phyloP scores from a whole-genome alignment of 2,329 filamentous ascomycete species.

The Xylaria multiplex region DNA sequence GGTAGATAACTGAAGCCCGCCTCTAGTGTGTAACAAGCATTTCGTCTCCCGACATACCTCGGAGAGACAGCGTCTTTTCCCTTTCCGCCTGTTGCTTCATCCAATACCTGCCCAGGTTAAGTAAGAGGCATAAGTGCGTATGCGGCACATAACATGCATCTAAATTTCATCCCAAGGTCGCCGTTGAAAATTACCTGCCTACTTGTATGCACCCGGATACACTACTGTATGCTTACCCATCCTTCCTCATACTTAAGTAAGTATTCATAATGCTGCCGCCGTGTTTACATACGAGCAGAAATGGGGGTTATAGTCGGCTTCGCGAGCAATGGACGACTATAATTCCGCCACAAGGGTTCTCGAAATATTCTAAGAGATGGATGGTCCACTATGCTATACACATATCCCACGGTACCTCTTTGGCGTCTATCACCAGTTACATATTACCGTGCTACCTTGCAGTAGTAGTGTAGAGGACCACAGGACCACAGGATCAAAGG shows the following conservation, averaged over 20 bases:
- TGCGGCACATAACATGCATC: slow-evolving; percentile 27
- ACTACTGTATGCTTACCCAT: too few relatives aligned
- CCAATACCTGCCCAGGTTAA: background rate
- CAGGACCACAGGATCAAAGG: background rate
- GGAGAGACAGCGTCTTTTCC: background rate
- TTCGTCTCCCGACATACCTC: background rate
- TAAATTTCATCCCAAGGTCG: background rate
- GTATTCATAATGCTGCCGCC: too few relatives aligned
- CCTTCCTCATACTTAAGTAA: too few relatives aligned
- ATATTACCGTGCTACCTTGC: background rate
- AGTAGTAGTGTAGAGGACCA: too few relatives aligned
- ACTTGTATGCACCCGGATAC: too few relatives aligned
- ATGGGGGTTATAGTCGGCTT: background rate
- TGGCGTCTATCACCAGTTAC: background rate
- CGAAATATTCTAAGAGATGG: background rate
- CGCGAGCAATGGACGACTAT: background rate
- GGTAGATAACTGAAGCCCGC: slow-evolving; percentile 15
- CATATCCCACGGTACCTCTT: background rate
- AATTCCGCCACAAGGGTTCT: slow-evolving; percentile 16
- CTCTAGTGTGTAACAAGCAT: slow-evolving; percentile 5
- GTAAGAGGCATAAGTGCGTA: background rate
- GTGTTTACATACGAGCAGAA: too few relatives aligned
- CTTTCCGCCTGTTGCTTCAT: background rate
- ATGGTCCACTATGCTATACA: background rate
- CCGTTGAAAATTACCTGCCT: background rate